A percentile compares a stretch with the other conserved stretches of the same genome.
phyloP scores from a whole-genome alignment of 495 filamentous ascomycete genomes.

The Podospora appendiculata region DNA sequence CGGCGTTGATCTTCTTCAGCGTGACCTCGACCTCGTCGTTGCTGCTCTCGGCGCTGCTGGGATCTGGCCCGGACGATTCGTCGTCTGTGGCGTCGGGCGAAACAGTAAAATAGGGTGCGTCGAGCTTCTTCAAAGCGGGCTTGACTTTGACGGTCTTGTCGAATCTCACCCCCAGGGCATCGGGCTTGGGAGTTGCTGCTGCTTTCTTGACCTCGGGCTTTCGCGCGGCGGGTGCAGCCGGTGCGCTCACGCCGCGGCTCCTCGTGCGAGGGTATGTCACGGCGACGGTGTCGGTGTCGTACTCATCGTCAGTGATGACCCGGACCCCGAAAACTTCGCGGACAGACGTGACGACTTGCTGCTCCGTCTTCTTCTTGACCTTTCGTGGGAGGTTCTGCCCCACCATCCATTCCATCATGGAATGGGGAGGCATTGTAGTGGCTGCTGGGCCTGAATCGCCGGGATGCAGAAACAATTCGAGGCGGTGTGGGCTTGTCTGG shows the following conservation, averaged over 20 bases:
- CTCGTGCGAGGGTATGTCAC: constrained; percentile 25
- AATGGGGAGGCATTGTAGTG: constrained; percentile 18
- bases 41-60: background rate
- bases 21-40: background rate
- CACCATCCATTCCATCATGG: constrained; percentile 32
- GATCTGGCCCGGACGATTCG: background rate
- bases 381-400: constrained; percentile 23
- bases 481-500: no score
- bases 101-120: background rate
- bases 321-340: constrained; percentile 18
- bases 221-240: background rate
- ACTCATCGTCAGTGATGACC: constrained; percentile 31
- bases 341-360: no score
- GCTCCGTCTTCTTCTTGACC: constrained; percentile 4
- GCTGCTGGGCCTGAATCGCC: background rate
- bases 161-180: background rate
- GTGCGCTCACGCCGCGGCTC: background rate
- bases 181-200: background rate
- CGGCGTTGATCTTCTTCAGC: no score
- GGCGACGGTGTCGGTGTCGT: constrained; percentile 23
- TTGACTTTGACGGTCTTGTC: background rate
- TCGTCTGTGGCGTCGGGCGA: background rate
- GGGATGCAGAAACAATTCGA: no score
- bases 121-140: background rate
- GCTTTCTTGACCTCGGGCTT: background rate